Percentiles rank a stretch among this genome's conserved stretches.
phyloP scores from a whole-genome alignment of 108 stramenopile genomes.

The Epithemia pelagica region DNA sequence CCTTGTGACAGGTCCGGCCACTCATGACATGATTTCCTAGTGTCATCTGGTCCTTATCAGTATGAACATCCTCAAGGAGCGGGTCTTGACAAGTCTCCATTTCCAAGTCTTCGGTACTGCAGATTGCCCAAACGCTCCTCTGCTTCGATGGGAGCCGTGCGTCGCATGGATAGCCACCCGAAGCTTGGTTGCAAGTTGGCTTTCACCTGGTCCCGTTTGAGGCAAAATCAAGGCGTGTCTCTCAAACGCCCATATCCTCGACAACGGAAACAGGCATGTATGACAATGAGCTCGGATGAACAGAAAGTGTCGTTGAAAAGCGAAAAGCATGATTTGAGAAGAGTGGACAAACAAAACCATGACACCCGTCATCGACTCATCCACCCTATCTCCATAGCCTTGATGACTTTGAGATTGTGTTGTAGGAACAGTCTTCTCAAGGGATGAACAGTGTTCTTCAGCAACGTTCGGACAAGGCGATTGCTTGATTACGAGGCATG shows the following conservation, averaged over 20 bases:
- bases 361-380: slow-evolving; percentile 4
- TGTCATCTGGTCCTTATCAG: slow-evolving; percentile 61
- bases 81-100: slow-evolving; percentile 69
- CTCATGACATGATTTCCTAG: slow-evolving; percentile 43
- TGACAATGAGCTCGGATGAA: background rate
- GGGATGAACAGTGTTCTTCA: no score
- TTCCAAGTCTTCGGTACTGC: slow-evolving; percentile 77
- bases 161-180: slow-evolving; percentile 7
- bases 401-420: no score
- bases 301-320: no score
- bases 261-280: slow-evolving; percentile 45
- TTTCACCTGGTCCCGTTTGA: slow-evolving; percentile 42
- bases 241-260: slow-evolving; percentile 69
- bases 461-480: no score
- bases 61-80: slow-evolving; percentile 84
- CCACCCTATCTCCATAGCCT: no score
- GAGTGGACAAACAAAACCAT: slow-evolving; percentile 4
- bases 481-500: no score
- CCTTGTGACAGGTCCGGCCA: slow-evolving; percentile 16
- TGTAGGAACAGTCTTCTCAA: no score
- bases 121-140: slow-evolving; percentile 32
- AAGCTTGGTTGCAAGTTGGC: slow-evolving; percentile 14
- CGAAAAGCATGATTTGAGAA: background rate
- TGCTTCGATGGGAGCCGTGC: slow-evolving; percentile 13
- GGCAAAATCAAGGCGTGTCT: slow-evolving; percentile 33